Base-by-base conservation (phyloP, 345 rosid species). In the Populus tremula region DNA sequence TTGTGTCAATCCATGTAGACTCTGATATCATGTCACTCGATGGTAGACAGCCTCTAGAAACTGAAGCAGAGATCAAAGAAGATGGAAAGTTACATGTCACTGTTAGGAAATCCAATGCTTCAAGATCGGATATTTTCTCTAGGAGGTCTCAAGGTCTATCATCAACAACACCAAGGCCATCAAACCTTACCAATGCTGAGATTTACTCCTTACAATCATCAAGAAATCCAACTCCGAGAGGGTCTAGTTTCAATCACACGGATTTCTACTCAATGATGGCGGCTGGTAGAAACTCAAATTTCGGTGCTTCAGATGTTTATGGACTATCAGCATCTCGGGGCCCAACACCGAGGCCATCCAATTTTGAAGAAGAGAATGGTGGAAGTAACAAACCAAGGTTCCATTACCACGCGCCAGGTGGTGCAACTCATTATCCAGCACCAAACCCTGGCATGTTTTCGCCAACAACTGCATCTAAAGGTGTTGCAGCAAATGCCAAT, bases 391-490 rank as follows among this genome's bases (percentile, higher is more conserved):
- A 89, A 79, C 77, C 86, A 47, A 91, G 95, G 87, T 86, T 84
- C 61, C 90, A 87, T 76, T 72, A 91, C 74, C 84, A 87, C 45
- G 20, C 64, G 62, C 17, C 16, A 21, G 88, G 85, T 6, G 88
- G 80, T 27, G 91, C 87, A 35, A 85, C 88, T 7, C 93, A 95
- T 74, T 93, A 96, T 73, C 99, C 99, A 38, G 95, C 94, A 29
- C 99, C 99, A 21, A 96, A 93, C 82, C 96, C 98, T 0, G 97
- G 95, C 16, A 93, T 96, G 95, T 93, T 96, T 49, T 93, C 99
- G 18, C 92, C 92, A 63, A 83, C 87, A n/a, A 59, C 29, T 4
- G 90, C 81, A 76, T 78, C 83, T 20, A 90, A 83, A 65, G 73
- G 78, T 61, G 73, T 45, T 68, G 78, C 49, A 71, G 82, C 79